A percentile compares a stretch with the other conserved stretches of the same genome.
These are phyloP conservation scores for Ogataea philodendri DNA, from an alignment of 805 yeast species.

Conservation along the genomic window DNA sequence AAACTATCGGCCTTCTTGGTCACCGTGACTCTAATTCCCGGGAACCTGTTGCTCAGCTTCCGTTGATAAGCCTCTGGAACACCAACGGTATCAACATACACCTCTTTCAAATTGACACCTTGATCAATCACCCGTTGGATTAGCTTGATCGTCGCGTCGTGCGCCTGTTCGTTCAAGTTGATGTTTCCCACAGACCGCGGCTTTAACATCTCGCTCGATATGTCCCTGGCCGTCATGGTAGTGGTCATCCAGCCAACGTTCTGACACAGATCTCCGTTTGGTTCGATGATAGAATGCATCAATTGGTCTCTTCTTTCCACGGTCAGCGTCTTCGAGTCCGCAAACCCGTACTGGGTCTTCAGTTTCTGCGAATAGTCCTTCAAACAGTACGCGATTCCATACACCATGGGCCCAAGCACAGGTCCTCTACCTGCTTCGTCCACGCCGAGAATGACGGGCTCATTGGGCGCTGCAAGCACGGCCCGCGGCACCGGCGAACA, in stretches of 20 bases:
- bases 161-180: conserved; percentile 94
- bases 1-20: conserved; percentile 93
- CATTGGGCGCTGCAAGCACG: conserved; percentile 33
- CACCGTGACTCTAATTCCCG: conserved; percentile 69
- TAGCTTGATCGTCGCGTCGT: conserved; percentile 83
- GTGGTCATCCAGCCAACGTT: conserved; percentile 88
- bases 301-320: conserved; percentile 66
- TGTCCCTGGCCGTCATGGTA: conserved; percentile 81
- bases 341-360: conserved; percentile 67
- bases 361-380: conserved; percentile 48
- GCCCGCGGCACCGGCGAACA: conserved; percentile 47
- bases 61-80: conserved; percentile 84
- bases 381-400: conserved; percentile 79
- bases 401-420: conserved; percentile 96
- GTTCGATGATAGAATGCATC: conserved; percentile 46
- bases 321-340: conserved; percentile 86
- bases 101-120: conserved; percentile 64
- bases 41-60: conserved; percentile 69
- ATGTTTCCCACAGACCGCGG: conserved; percentile 55
- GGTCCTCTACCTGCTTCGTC: conserved; percentile 99
- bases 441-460: conserved; percentile 70
- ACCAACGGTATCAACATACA: conserved; percentile 95
- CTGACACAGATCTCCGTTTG: conserved; percentile 46
- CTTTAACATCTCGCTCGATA: conserved; percentile 82
- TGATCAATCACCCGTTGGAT: conserved; percentile 61